Conservation (phyloP, 441 rosid species). For the Lepidium campestre region DNA sequence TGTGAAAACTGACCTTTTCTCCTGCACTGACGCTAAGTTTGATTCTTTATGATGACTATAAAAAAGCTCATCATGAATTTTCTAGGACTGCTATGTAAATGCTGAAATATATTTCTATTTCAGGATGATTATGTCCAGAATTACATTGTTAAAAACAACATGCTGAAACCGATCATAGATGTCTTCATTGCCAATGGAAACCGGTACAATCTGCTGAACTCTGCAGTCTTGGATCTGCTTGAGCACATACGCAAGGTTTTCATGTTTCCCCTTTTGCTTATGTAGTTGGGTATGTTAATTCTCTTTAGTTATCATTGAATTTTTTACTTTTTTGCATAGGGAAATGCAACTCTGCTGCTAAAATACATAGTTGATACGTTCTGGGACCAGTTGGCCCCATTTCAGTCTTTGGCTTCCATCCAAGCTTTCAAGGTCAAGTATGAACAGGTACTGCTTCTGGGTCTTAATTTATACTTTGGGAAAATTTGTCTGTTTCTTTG, state of each 20-base stretch:
- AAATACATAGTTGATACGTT: constrained; percentile 78
- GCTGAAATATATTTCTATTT: constrained; percentile 23
- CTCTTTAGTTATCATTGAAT: constrained; percentile 3
- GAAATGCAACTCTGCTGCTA: constrained; percentile 70
- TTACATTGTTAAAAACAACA: constrained; percentile 80
- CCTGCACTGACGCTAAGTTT: not conserved
- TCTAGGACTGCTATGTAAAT: not conserved
- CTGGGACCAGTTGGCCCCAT: constrained; percentile 76
- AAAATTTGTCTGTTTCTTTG: not conserved
- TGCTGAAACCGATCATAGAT: constrained; percentile 80
- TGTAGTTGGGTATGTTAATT: constrained; percentile 1
- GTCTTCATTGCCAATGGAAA: constrained; percentile 85
- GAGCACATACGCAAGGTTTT: constrained; percentile 90
- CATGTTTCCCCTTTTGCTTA: constrained; percentile 9
- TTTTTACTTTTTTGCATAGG: constrained; percentile 46
- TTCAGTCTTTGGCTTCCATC: constrained; percentile 68
- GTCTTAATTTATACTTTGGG: not conserved
- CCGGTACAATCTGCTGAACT: constrained; percentile 89
- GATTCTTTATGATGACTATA: not conserved
- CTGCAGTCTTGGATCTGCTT: constrained; percentile 86
- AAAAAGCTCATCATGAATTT: not conserved
- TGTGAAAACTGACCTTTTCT: not conserved
- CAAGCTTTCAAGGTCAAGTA: constrained; percentile 80
- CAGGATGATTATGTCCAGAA: constrained; percentile 87
- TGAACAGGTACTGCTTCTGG: constrained; percentile 69